Evolutionary conservation across 2,329 filamentous ascomycete genomes (phyloP).

Genomic region (Trichophyton verrucosum): DNA sequence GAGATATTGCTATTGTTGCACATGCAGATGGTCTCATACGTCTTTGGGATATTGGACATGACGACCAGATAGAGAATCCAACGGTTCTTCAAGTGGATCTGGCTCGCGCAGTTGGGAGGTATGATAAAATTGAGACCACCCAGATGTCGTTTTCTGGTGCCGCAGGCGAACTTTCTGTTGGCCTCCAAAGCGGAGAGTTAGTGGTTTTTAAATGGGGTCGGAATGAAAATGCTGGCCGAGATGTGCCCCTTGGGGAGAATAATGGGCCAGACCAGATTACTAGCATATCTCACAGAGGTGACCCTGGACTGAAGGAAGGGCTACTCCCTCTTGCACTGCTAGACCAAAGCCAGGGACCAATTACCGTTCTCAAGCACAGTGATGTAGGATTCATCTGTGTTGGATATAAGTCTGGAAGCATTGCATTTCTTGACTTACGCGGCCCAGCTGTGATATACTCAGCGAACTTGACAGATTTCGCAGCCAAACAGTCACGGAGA

Average conservation of each 20-base stretch:
- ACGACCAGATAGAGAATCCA: conserved; percentile 84
- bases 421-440: conserved; percentile 76
- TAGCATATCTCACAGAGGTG: conserved; percentile 59
- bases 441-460: conserved; percentile 76
- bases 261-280: conserved; percentile 58
- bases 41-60: conserved; percentile 84
- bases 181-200: conserved; percentile 70
- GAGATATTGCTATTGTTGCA: conserved; percentile 73
- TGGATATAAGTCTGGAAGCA: conserved; percentile 68
- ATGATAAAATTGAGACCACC: conserved; percentile 62
- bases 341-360: conserved; percentile 68
- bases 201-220: conserved; percentile 78
- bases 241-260: conserved; percentile 40
- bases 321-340: conserved; percentile 69
- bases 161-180: conserved; percentile 75
- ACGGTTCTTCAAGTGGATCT: conserved; percentile 74
- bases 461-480: conserved; percentile 58
- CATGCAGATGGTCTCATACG: conserved; percentile 87
- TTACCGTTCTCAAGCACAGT: conserved; percentile 71
- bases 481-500: conserved; percentile 58
- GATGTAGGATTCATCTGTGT: conserved; percentile 85
- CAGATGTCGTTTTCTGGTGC: conserved; percentile 67
- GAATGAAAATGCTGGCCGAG: conserved; percentile 60
- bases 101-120: conserved; percentile 67
- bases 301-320: conserved; percentile 63